These are phyloP conservation scores for Avena sativa DNA, from an alignment of 176 grass and related monocot genomes.

Conservation along the genomic window DNA sequence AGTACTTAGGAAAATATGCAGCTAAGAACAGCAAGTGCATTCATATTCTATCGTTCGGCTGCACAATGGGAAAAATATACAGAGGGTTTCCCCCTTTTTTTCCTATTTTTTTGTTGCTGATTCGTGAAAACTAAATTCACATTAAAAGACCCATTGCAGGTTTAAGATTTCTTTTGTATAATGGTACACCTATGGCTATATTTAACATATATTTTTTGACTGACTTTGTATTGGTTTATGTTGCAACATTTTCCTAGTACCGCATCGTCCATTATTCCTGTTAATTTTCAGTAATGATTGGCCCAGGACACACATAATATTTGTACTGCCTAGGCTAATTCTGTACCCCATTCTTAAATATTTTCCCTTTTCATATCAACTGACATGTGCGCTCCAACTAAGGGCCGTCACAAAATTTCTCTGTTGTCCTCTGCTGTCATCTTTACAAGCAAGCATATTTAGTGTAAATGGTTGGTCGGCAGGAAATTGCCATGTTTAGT, in stretches of 20 bases:
- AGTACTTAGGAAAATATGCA: neutral
- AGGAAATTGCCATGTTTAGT: slow-evolving; percentile 41
- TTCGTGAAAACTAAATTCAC: neutral
- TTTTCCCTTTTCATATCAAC: slow-evolving; percentile 13
- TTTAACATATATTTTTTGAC: slow-evolving; percentile 1
- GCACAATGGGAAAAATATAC: neutral
- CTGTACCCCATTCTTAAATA: slow-evolving; percentile 30
- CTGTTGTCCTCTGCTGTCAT: slow-evolving; percentile 35
- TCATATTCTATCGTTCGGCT: neutral
- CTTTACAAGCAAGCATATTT: slow-evolving; percentile 40
- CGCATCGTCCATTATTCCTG: slow-evolving; percentile 7
- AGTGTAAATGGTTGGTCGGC: slow-evolving; percentile 27
- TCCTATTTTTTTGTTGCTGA: neutral
- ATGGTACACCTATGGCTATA: neutral
- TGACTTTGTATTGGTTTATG: neutral
- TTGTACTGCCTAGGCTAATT: slow-evolving; percentile 18
- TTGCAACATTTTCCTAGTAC: slow-evolving; percentile 7
- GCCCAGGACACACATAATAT: slow-evolving; percentile 35
- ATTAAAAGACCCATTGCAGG: neutral
- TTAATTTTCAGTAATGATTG: slow-evolving; percentile 14
- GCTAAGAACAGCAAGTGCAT: slow-evolving; percentile 4
- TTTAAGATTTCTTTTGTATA: neutral
- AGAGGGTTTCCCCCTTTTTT: neutral
- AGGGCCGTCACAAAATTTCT: slow-evolving; percentile 22
- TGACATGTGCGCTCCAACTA: slow-evolving; percentile 37